These are phyloP conservation scores for Erysimum cheiranthoides DNA, from an alignment of 345 rosid genomes.

Conservation along the genomic window DNA sequence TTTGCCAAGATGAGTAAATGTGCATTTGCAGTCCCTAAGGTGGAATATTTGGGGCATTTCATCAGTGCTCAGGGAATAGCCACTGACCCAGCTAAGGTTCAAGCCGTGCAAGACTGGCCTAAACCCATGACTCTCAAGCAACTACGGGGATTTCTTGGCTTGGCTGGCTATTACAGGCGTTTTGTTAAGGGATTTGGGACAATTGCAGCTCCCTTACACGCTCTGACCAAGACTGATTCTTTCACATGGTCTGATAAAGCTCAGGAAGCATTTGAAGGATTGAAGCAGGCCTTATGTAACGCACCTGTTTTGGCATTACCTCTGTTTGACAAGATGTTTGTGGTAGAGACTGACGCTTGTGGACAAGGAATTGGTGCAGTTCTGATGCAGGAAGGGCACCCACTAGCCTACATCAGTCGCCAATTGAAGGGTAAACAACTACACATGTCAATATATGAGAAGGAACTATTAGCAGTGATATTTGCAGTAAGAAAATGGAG, in stretches of 20 bases:
- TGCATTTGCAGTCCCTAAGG: background rate
- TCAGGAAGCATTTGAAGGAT: fast-evolving
- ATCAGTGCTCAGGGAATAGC: background rate
- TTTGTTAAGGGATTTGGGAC: background rate
- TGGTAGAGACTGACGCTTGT: background rate
- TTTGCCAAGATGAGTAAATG: background rate
- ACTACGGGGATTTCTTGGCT: background rate
- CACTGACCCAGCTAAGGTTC: background rate
- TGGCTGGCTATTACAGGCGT: background rate
- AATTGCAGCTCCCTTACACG: fast-evolving
- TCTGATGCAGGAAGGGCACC: background rate
- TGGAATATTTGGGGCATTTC: background rate
- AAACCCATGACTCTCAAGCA: background rate
- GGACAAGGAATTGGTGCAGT: background rate
- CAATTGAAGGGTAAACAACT: background rate
- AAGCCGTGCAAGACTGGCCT: background rate
- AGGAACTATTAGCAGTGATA: background rate
- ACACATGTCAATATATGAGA: background rate
- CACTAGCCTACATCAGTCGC: background rate
- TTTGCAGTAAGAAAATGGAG: background rate
- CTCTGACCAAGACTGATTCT: background rate
- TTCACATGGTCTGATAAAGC: background rate
- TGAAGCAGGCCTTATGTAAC: fast-evolving
- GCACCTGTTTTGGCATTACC: background rate
- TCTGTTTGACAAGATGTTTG: background rate